Base-by-base conservation (phyloP, 1,139 yeast species). In the Hanseniaspora uvarum region DNA sequence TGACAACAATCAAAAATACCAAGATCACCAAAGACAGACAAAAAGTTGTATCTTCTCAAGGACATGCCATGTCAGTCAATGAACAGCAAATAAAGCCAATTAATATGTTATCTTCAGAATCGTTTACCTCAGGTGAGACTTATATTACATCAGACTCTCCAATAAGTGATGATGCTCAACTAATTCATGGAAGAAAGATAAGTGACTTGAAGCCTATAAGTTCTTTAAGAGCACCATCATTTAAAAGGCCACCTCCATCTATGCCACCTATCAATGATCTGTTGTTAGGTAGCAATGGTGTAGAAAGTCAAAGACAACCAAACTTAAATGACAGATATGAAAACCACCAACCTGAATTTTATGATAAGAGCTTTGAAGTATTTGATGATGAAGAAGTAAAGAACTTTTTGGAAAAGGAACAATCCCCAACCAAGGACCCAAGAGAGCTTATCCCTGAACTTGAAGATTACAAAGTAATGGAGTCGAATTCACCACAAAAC, bases 1-100 rank as follows among this genome's bases (percentile, higher is more conserved):
- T 92, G 57, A 80, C 80, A 57, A 87, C 96, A 6, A 88, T 92
- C 64, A 83, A 86, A 65, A 79, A 84, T 44, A 83, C 96, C 1
- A 83, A 85, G 63, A 44, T 54, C 8, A 55, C 55, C 14, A 50
- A 50, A 7, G 57, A 55, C 14, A 52, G 55, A 40, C 54, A 56
- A 24, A 55, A 59, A 12, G 54, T 46, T 19, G 56, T 59, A 11
- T 53, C 54, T 19, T 56, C 55, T 11, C 55, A 59, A 6, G 57
- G 59, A n/a, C 55, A 53, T 43, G 51, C 55, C 5, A 56, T 58
- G 14, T 56, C 59, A 19, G 47, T 34, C 6, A 56, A 55, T 21
- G 12, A 44, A 5, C 43, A n/a, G 3, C 14, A 16, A 30, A 46
- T 12, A 47, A 46, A 44, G 48, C 37, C 45, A 18, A 30, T 18